Base-by-base conservation (phyloP, 192 early-diverging fungal genomes). In the Pilaira anomala region DNA sequence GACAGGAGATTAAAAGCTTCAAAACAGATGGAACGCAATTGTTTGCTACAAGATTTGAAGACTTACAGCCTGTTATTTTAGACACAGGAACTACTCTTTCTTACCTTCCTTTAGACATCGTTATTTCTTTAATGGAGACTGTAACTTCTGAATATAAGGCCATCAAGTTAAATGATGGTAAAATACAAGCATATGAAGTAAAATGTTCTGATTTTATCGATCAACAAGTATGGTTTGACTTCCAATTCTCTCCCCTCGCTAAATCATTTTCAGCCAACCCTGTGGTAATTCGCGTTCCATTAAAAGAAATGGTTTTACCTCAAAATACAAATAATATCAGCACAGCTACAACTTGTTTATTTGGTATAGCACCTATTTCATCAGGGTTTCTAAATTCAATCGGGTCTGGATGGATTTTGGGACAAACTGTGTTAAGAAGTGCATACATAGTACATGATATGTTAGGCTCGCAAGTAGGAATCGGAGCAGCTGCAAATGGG, bases 11-110 rank as follows among this genome's bases (percentile, higher is more conserved):
- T 36, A 36, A 5, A 3, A 36, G 33, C 11, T 36, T 9, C 11
- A 36, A 36, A 36, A 9, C 33, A 3, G 33, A 36, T 36, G 33
- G 33, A 5, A 36, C 33, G 33, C 6, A 9, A 36, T 6, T 36
- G 44, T 53, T 49, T 29, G 22, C 41, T 62, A n/a, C 25, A 48
- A 16, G 40, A 12, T 24, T 24, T 26, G n/a, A 28, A 14, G 44
- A 62, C n/a, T 16, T 62, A 25, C 45, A 51, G 29, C 55, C 55
- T 13, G 57, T 60, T 49, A 52, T 64, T n/a, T 40, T 71, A 30
- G 68, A 71, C 30, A 71, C 68, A 6, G 68, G 68, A 21, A 71
- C 68, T 1, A 71, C 68, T 3, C 24, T 71, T 8, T 65, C 68
- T 14, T 71, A 71, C 29, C 33, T 63, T 26, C 61, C 62, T 8